These are phyloP conservation scores for Backusella sp. DNA, from an alignment of 192 early-diverging fungal genomes.

Conservation along the genomic window DNA sequence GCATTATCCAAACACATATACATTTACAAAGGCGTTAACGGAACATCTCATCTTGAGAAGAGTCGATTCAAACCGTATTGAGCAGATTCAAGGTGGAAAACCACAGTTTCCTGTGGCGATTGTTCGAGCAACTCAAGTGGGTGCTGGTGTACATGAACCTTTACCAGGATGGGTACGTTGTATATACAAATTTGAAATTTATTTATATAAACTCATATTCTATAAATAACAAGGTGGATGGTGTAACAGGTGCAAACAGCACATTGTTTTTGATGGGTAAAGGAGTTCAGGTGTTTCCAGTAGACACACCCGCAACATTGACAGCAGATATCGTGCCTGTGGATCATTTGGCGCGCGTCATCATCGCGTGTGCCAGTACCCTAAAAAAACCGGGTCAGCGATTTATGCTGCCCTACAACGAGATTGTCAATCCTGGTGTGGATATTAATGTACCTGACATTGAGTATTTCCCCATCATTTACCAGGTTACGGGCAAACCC, in stretches of 20 bases:
- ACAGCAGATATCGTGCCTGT: conserved; percentile 39
- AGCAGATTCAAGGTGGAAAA: conserved; percentile 39
- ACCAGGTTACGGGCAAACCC: conserved; percentile 21
- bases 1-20: conserved; percentile 51
- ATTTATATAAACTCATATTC: not conserved
- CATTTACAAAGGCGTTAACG: conserved; percentile 49
- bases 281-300: conserved; percentile 28
- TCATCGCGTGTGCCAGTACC: conserved; percentile 20
- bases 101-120: conserved; percentile 37
- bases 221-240: conserved; percentile 28
- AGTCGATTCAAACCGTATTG: conserved; percentile 34
- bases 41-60: conserved; percentile 48
- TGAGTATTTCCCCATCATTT: conserved; percentile 31
- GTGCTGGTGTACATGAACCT: conserved; percentile 31
- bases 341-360: conserved; percentile 28
- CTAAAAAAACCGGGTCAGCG: conserved; percentile 19
- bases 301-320: conserved; percentile 14
- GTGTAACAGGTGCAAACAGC: conserved; percentile 34
- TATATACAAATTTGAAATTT: not conserved
- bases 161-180: conserved; percentile 36
- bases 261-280: conserved; percentile 31
- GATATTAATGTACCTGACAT: conserved; percentile 14
- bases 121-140: conserved; percentile 34
- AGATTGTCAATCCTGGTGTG: conserved; percentile 2
- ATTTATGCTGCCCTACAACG: conserved; percentile 35